Evolutionary conservation across 495 filamentous ascomycete genomes (phyloP).

Genomic region (Coniosporium apollinis): DNA sequence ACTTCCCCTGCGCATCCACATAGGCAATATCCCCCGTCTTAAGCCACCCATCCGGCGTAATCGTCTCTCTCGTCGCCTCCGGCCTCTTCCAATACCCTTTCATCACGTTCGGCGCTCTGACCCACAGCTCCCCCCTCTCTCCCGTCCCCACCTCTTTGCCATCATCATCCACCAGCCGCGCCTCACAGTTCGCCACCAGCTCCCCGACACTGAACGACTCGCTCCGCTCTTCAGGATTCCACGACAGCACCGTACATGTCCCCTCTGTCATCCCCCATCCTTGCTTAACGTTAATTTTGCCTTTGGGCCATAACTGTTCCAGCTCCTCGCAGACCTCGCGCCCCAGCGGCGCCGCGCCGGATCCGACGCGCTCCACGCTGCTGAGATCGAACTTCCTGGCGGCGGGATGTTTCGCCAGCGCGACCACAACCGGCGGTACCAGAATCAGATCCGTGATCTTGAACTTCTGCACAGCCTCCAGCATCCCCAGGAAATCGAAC

Average conservation of each 20-base stretch:
- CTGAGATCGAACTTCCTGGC: constrained; percentile 52
- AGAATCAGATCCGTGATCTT: constrained; percentile 45
- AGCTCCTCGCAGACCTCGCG: constrained; percentile 44
- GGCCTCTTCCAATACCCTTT: constrained; percentile 26
- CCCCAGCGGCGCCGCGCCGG: constrained; percentile 33
- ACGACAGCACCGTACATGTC: constrained; percentile 49
- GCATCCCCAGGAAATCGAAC: constrained; percentile 57
- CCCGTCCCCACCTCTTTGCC: constrained; percentile 15
- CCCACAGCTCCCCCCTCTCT: constrained; percentile 22
- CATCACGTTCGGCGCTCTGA: constrained; percentile 24
- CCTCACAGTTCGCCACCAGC: constrained; percentile 49
- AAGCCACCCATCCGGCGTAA: constrained; percentile 23
- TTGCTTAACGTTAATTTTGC: constrained; percentile 44
- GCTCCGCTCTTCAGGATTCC: constrained; percentile 31
- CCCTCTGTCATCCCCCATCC: constrained; percentile 78
- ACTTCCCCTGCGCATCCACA: constrained; percentile 16
- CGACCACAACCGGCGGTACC: constrained; percentile 54
- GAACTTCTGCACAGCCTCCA: constrained; percentile 48
- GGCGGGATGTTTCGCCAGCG: constrained; percentile 53
- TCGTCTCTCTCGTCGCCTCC: constrained; percentile 21
- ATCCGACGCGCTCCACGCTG: constrained; percentile 36
- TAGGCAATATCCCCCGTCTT: constrained; percentile 25
- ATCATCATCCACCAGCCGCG: constrained; percentile 35
- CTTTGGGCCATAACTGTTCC: constrained; percentile 38
- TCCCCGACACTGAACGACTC: constrained; percentile 43